Evolutionary conservation across 2,329 filamentous ascomycete species (phyloP).

Genomic region (Monilinia aucupariae): DNA sequence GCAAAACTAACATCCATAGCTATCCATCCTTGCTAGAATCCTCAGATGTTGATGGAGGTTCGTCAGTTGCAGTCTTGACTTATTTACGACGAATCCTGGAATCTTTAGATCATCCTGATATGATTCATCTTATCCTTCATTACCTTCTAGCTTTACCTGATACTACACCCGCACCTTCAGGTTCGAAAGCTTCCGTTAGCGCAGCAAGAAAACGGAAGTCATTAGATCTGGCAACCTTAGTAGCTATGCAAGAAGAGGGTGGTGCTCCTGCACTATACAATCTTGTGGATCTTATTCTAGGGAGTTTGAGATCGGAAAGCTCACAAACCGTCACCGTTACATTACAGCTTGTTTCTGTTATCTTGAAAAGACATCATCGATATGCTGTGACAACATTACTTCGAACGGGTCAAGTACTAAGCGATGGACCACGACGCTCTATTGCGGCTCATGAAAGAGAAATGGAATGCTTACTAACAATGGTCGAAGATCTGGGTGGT

Average conservation of each 20-base stretch:
- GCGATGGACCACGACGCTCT: slow-evolving; percentile 55
- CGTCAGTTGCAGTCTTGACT: slow-evolving; percentile 89
- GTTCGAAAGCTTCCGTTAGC: slow-evolving; percentile 50
- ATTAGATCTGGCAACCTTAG: slow-evolving; percentile 75
- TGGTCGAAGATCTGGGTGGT: slow-evolving; percentile 64
- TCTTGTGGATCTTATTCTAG: slow-evolving; percentile 81
- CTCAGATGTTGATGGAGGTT: slow-evolving; percentile 93
- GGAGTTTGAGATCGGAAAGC: slow-evolving; percentile 77
- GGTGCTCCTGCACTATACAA: slow-evolving; percentile 86
- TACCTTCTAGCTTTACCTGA: slow-evolving; percentile 83
- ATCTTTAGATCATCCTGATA: slow-evolving; percentile 84
- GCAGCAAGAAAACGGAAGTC: slow-evolving; percentile 79
- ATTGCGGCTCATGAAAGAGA: slow-evolving; percentile 71
- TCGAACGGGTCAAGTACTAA: slow-evolving; percentile 55
- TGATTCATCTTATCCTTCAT: slow-evolving; percentile 88
- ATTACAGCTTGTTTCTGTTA: slow-evolving; percentile 77
- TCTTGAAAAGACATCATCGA: slow-evolving; percentile 79
- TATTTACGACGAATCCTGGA: slow-evolving; percentile 89
- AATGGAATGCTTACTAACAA: slow-evolving; percentile 62
- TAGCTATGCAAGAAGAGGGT: slow-evolving; percentile 67
- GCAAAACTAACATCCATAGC: slow-evolving; percentile 42
- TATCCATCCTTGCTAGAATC: slow-evolving; percentile 95
- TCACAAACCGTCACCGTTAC: slow-evolving; percentile 87
- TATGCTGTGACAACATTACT: slow-evolving; percentile 77
- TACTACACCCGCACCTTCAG: slow-evolving; percentile 32